Evolutionary conservation across 2,329 filamentous ascomycete genomes (phyloP).

Genomic region (Aspergillus sergii): DNA sequence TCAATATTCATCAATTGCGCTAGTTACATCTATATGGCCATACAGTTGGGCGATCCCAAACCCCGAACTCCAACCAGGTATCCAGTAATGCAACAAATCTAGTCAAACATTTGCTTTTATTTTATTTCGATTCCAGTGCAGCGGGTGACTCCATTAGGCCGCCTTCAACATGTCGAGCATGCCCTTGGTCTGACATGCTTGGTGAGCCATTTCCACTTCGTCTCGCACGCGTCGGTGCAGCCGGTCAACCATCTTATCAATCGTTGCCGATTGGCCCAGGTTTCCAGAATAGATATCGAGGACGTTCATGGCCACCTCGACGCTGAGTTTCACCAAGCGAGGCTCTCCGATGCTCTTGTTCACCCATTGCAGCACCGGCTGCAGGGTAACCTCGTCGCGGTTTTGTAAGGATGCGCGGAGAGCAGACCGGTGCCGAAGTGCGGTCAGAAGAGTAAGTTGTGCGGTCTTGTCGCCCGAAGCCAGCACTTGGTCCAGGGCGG

Average conservation of each 20-base stretch:
- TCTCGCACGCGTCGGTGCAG: slow-evolving; percentile 71
- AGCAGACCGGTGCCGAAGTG: slow-evolving; percentile 84
- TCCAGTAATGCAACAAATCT: slow-evolving; percentile 18
- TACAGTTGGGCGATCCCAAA: slow-evolving; percentile 8
- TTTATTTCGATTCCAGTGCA: not conserved
- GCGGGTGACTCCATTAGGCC: not conserved
- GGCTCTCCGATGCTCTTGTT: slow-evolving; percentile 80
- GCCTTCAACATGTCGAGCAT: slow-evolving; percentile 78
- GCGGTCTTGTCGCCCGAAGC: slow-evolving; percentile 60
- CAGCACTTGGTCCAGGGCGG: slow-evolving; percentile 79
- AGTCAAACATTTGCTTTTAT: slow-evolving; percentile 9
- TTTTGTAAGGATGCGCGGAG: slow-evolving; percentile 77
- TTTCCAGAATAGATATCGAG: slow-evolving; percentile 87
- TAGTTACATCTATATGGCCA: slow-evolving; percentile 4
- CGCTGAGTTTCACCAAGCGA: slow-evolving; percentile 75
- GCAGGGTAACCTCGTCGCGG: slow-evolving; percentile 77
- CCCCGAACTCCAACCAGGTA: slow-evolving; percentile 25
- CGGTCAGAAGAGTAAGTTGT: slow-evolving; percentile 76
- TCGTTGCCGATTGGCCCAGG: slow-evolving; percentile 70
- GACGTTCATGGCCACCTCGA: slow-evolving; percentile 79
- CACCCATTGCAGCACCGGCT: slow-evolving; percentile 83
- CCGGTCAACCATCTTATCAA: slow-evolving; percentile 69
- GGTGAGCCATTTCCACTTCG: slow-evolving; percentile 81
- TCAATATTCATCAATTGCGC: slow-evolving; percentile 12
- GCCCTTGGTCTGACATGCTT: slow-evolving; percentile 77